Conservation (phyloP, 2,329 filamentous ascomycete genomes). For the Myotisia sp. region DNA sequence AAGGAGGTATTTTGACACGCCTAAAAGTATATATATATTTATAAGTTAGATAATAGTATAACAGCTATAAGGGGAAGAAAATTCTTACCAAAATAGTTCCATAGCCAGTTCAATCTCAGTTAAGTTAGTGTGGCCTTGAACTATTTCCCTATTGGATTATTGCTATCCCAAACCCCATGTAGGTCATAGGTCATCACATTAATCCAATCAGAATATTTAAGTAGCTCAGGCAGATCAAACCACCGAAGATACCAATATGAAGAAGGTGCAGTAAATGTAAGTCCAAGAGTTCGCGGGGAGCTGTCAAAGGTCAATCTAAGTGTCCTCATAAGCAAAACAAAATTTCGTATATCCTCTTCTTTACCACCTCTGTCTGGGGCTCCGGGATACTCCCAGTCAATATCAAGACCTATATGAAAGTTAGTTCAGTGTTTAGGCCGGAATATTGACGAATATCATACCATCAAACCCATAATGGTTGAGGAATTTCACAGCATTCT, state of each 20-base stretch:
- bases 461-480: constrained; percentile 16
- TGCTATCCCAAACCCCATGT: constrained; percentile 7
- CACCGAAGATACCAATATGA: constrained; percentile 14
- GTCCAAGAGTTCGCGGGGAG: neutral
- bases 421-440: neutral
- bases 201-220: constrained; percentile 14
- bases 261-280: constrained; percentile 8
- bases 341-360: constrained; percentile 12
- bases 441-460: constrained; percentile 4
- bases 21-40: too few species aligned
- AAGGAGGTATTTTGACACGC: too few species aligned
- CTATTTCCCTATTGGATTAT: constrained; percentile 3
- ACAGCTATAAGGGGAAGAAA: too few species aligned
- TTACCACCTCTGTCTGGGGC: constrained; percentile 12
- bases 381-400: constrained; percentile 14
- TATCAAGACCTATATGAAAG: too few species aligned
- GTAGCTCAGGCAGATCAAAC: constrained; percentile 15
- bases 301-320: constrained; percentile 1
- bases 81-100: too few species aligned
- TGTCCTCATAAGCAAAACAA: constrained; percentile 9
- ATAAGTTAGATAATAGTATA: too few species aligned
- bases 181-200: constrained; percentile 20
- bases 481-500: constrained; percentile 12
- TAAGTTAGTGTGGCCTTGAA: constrained; percentile 23
- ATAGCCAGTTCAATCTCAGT: constrained; percentile 15